Percentiles rank a stretch among this genome's conserved stretches.
Evolutionary conservation across 192 early-diverging fungal genomes (phyloP).

Genomic region (Linnemannia schmuckeri): DNA sequence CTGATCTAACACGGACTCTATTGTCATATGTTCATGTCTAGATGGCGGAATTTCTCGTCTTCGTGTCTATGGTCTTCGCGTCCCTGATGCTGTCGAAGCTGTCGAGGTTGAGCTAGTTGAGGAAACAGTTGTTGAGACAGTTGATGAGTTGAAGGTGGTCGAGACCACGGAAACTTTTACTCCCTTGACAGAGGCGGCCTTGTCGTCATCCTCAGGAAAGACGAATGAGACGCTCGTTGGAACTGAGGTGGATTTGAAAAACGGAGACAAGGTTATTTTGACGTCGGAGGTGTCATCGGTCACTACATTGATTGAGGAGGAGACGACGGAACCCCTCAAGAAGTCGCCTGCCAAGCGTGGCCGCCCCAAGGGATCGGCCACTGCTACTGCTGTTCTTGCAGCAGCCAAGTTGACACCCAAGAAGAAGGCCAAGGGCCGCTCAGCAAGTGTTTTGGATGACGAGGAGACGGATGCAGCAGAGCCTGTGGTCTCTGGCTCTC

Average conservation of each 20-base stretch:
- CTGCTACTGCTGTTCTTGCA: slow-evolving; percentile 15
- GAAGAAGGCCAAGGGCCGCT: slow-evolving; percentile 52
- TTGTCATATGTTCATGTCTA: slow-evolving; percentile 51
- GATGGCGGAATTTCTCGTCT: slow-evolving; percentile 93
- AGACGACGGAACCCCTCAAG: slow-evolving; percentile 33
- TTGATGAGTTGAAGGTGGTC: background rate
- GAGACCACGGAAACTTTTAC: background rate
- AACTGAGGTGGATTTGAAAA: slow-evolving; percentile 1
- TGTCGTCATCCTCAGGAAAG: background rate
- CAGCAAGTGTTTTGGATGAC: slow-evolving; percentile 41
- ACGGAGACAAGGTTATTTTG: slow-evolving; percentile 11
- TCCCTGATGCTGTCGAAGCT: slow-evolving; percentile 34
- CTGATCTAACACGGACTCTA: background rate
- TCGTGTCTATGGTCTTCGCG: slow-evolving; percentile 78
- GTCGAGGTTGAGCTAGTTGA: slow-evolving; percentile 11
- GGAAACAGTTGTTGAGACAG: slow-evolving; percentile 13
- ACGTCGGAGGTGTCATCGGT: slow-evolving; percentile 42
- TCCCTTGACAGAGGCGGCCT: slow-evolving; percentile 2
- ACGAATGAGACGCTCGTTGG: background rate
- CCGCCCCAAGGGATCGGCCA: slow-evolving; percentile 15
- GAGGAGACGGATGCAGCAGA: slow-evolving; percentile 16
- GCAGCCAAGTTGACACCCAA: slow-evolving; percentile 28
- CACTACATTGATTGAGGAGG: slow-evolving; percentile 38
- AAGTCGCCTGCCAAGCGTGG: slow-evolving; percentile 39
- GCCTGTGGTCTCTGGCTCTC: slow-evolving; percentile 2